phyloP scores from a whole-genome alignment of 2,329 filamentous ascomycete species.

The Pseudogymnoascus verrucosus region DNA sequence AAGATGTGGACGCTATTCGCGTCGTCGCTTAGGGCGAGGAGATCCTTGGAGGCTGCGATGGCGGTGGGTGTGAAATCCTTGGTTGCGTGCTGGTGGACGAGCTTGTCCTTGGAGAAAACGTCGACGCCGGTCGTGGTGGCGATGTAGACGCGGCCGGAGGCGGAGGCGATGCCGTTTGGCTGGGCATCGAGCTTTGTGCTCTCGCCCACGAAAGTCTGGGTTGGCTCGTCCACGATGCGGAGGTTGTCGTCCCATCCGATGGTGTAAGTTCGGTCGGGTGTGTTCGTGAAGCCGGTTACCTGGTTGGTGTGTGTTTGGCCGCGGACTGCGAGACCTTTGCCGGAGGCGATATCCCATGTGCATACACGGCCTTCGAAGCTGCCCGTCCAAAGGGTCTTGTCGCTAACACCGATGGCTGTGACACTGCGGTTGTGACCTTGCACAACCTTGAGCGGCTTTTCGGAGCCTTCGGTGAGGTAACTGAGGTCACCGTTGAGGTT shows the following conservation, averaged over 20 bases:
- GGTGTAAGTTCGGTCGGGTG: slow-evolving; percentile 62
- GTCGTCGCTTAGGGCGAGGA: slow-evolving; percentile 69
- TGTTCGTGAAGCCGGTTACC: slow-evolving; percentile 64
- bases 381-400: slow-evolving; percentile 72
- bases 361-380: slow-evolving; percentile 86
- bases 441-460: slow-evolving; percentile 61
- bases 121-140: slow-evolving; percentile 48
- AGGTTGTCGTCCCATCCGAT: slow-evolving; percentile 93
- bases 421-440: slow-evolving; percentile 89
- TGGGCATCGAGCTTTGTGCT: slow-evolving; percentile 65
- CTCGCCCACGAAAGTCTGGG: slow-evolving; percentile 66
- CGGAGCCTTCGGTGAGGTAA: slow-evolving; percentile 69
- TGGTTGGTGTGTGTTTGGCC: slow-evolving; percentile 81
- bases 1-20: slow-evolving; percentile 72
- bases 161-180: slow-evolving; percentile 63
- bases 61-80: slow-evolving; percentile 60
- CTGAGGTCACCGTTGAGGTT: slow-evolving; percentile 84
- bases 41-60: slow-evolving; percentile 59
- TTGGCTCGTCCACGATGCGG: slow-evolving; percentile 65
- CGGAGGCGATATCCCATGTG: slow-evolving; percentile 70
- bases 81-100: slow-evolving; percentile 48
- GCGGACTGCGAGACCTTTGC: slow-evolving; percentile 62
- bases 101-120: slow-evolving; percentile 51
- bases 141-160: slow-evolving; percentile 41
- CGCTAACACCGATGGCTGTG: slow-evolving; percentile 60